Percentiles rank a stretch among this genome's conserved stretches.
Evolutionary conservation across 306 rosid genomes (phyloP).

Genomic region (Inga laurina): DNA sequence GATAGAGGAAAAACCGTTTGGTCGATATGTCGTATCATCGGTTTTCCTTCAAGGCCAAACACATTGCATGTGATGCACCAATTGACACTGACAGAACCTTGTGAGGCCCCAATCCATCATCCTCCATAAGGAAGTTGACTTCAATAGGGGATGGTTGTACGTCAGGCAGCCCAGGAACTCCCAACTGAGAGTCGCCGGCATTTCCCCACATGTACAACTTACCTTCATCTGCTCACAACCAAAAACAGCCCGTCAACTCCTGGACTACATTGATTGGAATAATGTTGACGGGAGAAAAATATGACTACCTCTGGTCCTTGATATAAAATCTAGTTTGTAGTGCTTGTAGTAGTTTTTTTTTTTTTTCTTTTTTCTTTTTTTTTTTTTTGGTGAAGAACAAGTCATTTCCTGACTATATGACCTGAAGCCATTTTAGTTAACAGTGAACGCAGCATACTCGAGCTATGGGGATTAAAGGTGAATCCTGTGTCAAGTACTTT

Average conservation of each 20-base stretch:
- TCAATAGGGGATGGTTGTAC: slow-evolving; percentile 65
- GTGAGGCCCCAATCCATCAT: slow-evolving; percentile 76
- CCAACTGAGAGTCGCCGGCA: slow-evolving; percentile 76
- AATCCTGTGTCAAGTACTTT: background rate
- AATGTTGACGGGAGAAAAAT: background rate
- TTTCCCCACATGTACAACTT: slow-evolving; percentile 93
- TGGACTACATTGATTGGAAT: slow-evolving; percentile 9
- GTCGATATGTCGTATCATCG: slow-evolving; percentile 13
- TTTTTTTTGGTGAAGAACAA: background rate
- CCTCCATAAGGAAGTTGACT: slow-evolving; percentile 79
- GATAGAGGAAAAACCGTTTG: slow-evolving; percentile 15
- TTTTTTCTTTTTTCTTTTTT: background rate
- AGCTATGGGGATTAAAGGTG: background rate
- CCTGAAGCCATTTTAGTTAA: slow-evolving; percentile 3
- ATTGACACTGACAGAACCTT: slow-evolving; percentile 70
- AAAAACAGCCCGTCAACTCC: slow-evolving; percentile 20
- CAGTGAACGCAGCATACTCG: background rate
- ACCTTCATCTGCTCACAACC: slow-evolving; percentile 61
- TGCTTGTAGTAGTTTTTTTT: no score
- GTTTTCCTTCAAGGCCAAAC: slow-evolving; percentile 63
- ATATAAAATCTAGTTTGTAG: no score
- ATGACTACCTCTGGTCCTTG: no score
- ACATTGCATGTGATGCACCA: slow-evolving; percentile 88
- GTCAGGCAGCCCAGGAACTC: slow-evolving; percentile 90
- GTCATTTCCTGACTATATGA: slow-evolving; percentile 14